A percentile compares a stretch with the other conserved stretches of the same genome.
Conservation (phyloP, 148 eudicot genomes). For the Arctostaphylos glauca region DNA sequence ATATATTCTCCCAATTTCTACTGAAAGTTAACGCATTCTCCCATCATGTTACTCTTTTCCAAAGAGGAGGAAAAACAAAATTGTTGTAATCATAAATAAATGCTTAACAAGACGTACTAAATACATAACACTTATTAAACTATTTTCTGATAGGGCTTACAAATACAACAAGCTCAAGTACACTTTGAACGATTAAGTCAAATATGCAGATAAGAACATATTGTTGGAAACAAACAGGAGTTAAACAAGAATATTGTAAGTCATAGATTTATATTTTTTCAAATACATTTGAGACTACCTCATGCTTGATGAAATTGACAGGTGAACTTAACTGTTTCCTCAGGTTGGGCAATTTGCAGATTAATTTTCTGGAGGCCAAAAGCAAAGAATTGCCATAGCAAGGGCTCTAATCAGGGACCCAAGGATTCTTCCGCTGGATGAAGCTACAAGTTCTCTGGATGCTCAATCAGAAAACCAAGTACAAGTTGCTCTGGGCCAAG, state of each 20-base stretch:
- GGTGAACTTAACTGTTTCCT: neutral
- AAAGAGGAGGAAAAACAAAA: too few relatives aligned
- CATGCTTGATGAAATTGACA: neutral
- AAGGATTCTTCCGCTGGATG: slow-evolving; percentile 69
- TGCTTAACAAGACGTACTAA: too few relatives aligned
- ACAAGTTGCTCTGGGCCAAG: slow-evolving; percentile 40
- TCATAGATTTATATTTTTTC: neutral
- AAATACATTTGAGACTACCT: neutral
- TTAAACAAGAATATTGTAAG: too few relatives aligned
- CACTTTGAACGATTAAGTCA: too few relatives aligned
- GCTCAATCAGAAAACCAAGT: slow-evolving; percentile 42
- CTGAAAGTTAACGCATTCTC: too few relatives aligned
- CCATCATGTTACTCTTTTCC: too few relatives aligned
- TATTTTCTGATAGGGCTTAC: too few relatives aligned
- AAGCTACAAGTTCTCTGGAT: slow-evolving; percentile 91
- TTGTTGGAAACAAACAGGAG: slow-evolving; percentile 51
- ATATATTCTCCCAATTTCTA: too few relatives aligned
- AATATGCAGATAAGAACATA: slow-evolving; percentile 33
- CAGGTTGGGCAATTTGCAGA: slow-evolving; percentile 45
- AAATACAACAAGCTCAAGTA: too few relatives aligned
- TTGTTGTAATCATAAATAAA: too few relatives aligned
- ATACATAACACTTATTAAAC: too few relatives aligned
- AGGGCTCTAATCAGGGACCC: slow-evolving; percentile 43
- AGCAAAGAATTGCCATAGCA: slow-evolving; percentile 45
- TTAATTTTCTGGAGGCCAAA: slow-evolving; percentile 47